Evolutionary conservation across 805 yeast species (phyloP).

Genomic region (Lipomyces chichibuensis): DNA sequence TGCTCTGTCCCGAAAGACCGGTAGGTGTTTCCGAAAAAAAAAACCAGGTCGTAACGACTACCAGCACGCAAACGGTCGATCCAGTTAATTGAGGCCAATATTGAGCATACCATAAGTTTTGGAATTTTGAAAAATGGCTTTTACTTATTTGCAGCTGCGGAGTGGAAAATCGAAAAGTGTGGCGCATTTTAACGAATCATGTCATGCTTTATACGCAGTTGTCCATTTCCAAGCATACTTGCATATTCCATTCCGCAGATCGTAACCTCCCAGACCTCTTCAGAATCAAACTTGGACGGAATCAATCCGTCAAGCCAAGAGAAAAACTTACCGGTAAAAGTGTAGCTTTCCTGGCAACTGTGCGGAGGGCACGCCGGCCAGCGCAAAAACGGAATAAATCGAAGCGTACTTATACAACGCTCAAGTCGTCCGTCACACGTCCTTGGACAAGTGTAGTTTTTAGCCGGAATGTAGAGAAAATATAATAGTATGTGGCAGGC

Average conservation of each 20-base stretch:
- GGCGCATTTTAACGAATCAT: background rate
- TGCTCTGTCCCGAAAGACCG: too few relatives aligned
- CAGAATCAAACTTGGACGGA: background rate
- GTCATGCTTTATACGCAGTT: background rate
- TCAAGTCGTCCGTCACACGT: constrained; percentile 3
- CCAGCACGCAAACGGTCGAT: background rate
- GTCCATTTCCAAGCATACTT: background rate
- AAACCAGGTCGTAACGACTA: background rate
- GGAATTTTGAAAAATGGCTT: background rate
- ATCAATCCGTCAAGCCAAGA: background rate
- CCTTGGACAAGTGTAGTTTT: background rate
- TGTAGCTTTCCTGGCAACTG: constrained; percentile 2
- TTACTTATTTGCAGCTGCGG: background rate
- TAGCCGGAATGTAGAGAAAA: background rate
- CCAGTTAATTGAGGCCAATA: background rate
- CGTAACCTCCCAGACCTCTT: background rate
- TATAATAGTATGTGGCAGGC: background rate
- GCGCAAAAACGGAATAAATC: constrained; percentile 3
- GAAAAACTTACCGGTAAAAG: constrained; percentile 1
- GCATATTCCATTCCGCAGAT: background rate
- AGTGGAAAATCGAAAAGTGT: background rate
- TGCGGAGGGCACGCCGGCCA: constrained; percentile 2
- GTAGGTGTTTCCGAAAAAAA: background rate
- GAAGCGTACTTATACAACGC: background rate
- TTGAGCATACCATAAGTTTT: background rate